These are phyloP conservation scores for Pseudocercospora eumusae DNA, from an alignment of 2,329 filamentous ascomycete species.

Conservation along the genomic window DNA sequence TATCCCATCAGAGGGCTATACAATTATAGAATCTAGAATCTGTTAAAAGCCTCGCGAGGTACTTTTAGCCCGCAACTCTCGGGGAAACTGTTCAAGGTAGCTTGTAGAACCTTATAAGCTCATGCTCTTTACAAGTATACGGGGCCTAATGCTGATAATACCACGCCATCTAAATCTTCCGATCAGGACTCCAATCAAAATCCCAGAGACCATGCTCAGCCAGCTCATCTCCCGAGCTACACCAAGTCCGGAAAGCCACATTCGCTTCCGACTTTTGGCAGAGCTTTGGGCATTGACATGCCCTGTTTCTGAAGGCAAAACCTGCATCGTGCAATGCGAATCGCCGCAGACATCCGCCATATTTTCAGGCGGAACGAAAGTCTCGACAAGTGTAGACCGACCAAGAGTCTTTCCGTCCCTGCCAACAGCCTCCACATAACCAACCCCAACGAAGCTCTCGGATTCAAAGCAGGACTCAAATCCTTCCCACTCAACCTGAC, in stretches of 20 bases:
- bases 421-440: constrained; percentile 12
- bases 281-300: background rate
- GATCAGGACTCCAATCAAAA: background rate
- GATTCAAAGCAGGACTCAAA: constrained; percentile 17
- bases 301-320: background rate
- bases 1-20: no score
- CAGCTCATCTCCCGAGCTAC: background rate
- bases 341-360: background rate
- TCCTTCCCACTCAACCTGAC: constrained; percentile 4
- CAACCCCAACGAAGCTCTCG: background rate
- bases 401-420: constrained; percentile 10
- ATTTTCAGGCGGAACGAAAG: constrained; percentile 4
- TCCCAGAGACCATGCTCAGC: background rate
- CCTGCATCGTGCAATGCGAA: background rate
- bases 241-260: background rate
- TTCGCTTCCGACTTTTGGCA: background rate
- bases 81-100: no score
- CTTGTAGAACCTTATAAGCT: no score
- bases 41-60: no score
- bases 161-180: background rate
- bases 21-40: no score
- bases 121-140: no score
- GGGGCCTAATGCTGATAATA: background rate
- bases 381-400: background rate
- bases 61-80: no score